These are phyloP conservation scores for Trichoderma arundinaceum DNA, from an alignment of 2,329 filamentous ascomycete genomes.

Conservation along the genomic window DNA sequence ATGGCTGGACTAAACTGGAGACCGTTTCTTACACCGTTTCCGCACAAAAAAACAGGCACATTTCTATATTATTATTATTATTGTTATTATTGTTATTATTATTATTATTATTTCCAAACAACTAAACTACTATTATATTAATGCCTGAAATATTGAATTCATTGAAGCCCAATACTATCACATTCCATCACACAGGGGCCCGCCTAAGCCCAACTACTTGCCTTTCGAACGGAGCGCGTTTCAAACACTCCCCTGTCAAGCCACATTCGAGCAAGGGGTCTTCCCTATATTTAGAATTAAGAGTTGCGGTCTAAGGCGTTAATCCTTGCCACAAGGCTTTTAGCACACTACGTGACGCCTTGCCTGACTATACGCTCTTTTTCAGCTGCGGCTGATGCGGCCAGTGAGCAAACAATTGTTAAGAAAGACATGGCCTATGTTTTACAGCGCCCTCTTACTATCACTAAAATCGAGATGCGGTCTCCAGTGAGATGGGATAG, in stretches of 20 bases:
- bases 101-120: no score
- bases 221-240: neutral
- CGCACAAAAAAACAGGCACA: no score
- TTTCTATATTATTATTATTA: no score
- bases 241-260: neutral
- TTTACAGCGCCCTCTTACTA: neutral
- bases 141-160: neutral
- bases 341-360: no score
- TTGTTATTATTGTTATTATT: no score
- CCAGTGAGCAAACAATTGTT: neutral
- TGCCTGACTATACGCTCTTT: neutral
- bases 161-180: neutral
- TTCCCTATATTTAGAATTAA: neutral
- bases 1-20: no score
- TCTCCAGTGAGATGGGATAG: neutral
- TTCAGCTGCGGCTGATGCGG: conserved; percentile 25
- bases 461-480: neutral
- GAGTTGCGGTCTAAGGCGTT: conserved; percentile 6
- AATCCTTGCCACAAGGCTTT: neutral
- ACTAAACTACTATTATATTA: neutral
- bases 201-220: neutral
- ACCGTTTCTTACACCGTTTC: no score
- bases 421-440: conserved; percentile 1
- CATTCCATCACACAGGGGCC: neutral
- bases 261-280: neutral